Evolutionary conservation across 768 basidiomycete species (phyloP), one percentile per base, ranked within the genome.

Genomic region (Pleurotus djamor): DNA sequence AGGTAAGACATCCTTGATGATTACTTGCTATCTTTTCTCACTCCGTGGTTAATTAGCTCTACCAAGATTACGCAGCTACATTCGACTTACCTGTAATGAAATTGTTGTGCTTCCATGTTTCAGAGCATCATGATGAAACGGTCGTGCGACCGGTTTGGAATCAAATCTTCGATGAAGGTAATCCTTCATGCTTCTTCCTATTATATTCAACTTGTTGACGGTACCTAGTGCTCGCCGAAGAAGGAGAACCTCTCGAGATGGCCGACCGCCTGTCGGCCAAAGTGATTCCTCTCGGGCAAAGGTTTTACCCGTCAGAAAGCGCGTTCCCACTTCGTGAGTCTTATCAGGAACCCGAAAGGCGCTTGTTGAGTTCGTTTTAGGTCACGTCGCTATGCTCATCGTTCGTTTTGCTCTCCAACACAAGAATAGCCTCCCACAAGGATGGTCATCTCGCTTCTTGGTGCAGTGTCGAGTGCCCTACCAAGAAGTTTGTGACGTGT

Each of bases 241-340:
- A 83, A 59, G 82, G 82, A 63, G 82, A 83, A 0, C 74, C 79
- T n/a, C 83, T 88, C 61, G 73, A 80, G 7, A 83, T 62, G 54
- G 82, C 88, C 47, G 88, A 92, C 64, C 76, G 80, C 13, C 80
- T 95, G 56, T 75, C 85, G 37, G 79, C 82, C 12, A 84, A 79
- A 62, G 75, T 95, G 14, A 80, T 87, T 17, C 82, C 87, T 2
- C 78, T 97, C 4, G 93, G 91, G 16, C 87, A 91, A 64, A 80
- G 92, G 17, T 96, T 96, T 70, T 94, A 91, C 68, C 93, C 95
- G 0, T 96, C 94, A 2, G 92, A 94, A 61, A 87, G 86, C 60
- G 91, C 94, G 8, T 95, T 96, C 73, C 94, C 94, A 14, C 76
- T 95, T 33, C 84, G 94, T 95, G 66, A 69, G 92, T 73, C 45